phyloP scores from a whole-genome alignment of 139 green algal species.

The Chlorella sp. region DNA sequence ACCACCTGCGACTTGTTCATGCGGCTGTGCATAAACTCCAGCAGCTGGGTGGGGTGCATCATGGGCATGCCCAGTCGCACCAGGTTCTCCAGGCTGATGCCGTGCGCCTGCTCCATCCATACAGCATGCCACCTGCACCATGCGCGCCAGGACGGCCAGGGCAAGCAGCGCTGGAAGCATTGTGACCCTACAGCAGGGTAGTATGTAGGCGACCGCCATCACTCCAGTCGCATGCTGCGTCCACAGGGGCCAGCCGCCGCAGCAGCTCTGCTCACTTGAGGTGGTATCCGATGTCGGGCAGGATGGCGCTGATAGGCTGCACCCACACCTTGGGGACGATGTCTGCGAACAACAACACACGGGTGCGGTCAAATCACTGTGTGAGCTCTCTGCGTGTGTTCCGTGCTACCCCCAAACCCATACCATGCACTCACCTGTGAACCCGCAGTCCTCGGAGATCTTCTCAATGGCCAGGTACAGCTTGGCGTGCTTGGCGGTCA shows the following conservation, averaged over 20 bases:
- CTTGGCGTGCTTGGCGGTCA: slow-evolving; percentile 18
- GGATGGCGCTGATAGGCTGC: slow-evolving; percentile 26
- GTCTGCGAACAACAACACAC: slow-evolving; percentile 15
- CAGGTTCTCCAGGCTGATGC: slow-evolving; percentile 44
- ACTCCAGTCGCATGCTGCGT: no score
- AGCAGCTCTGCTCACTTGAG: slow-evolving; percentile 29
- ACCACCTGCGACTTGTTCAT: slow-evolving; percentile 42
- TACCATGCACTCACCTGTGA: no score
- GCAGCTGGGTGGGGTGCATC: slow-evolving; percentile 8
- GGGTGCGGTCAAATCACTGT: no score
- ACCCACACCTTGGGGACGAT: slow-evolving; percentile 39
- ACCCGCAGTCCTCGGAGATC: slow-evolving; percentile 24
- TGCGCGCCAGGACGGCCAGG: neutral
- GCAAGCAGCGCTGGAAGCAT: neutral
- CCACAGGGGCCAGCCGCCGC: no score
- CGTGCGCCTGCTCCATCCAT: slow-evolving; percentile 39
- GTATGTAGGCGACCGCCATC: no score
- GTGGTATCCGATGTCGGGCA: slow-evolving; percentile 33
- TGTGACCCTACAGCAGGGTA: no score
- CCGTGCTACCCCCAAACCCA: no score
- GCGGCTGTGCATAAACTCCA: slow-evolving; percentile 35
- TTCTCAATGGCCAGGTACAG: slow-evolving; percentile 31
- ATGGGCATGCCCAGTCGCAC: slow-evolving; percentile 20
- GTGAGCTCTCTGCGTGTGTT: no score
- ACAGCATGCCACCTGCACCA: slow-evolving; percentile 26